Evolutionary conservation across 257 asterid genomes (phyloP), one percentile per base, ranked within the genome.

Genomic region (Fraxinus anomala): DNA sequence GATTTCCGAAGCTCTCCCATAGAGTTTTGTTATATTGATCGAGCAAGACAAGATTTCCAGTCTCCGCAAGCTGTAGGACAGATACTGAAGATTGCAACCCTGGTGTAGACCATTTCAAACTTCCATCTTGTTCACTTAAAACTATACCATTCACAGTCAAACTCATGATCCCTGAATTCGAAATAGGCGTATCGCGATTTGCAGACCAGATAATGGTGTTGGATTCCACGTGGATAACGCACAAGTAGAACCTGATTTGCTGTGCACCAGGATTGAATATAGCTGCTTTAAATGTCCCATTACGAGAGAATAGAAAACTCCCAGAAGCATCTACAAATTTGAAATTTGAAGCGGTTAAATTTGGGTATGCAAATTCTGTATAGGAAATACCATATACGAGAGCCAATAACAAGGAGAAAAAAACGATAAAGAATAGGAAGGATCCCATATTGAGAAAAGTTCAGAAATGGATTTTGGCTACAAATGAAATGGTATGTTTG

Each of bases 1-100:
- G 98, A 73, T 76, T 7, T 21, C 26, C 51, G 65, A 85, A 92
- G 84, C 98, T 93, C 65, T 93, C 92, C 98, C 96, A 91, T 1
- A 89, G 73, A 65, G 86, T 82, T 17, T 1, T 28, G 56, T 93
- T 91, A 2, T 80, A 79, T 16, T 49, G 81, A 79, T 82, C 92
- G 6, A 93, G 88, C 86, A 92, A 24, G 26, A 90, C 21, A 17
- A 93, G 89, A 76, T 92, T 92, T 30, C 97, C 97, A 0, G 79
- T 28, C 6, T 90, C 94, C 4, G 82, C 81, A 1, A 93, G 83
- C 42, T 71, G 87, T 21, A 93, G 40, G 0, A 90, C 80, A 63
- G 84, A 83, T 1, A 85, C 87, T 1, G 73, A 71, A 0, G 88
- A 76, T 19, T 1, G 5, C 28, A 87, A 37, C 13, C 42, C 13